These are phyloP conservation scores for Cordyceps pruinosa DNA, from an alignment of 2,329 filamentous ascomycete species.

Conservation along the genomic window DNA sequence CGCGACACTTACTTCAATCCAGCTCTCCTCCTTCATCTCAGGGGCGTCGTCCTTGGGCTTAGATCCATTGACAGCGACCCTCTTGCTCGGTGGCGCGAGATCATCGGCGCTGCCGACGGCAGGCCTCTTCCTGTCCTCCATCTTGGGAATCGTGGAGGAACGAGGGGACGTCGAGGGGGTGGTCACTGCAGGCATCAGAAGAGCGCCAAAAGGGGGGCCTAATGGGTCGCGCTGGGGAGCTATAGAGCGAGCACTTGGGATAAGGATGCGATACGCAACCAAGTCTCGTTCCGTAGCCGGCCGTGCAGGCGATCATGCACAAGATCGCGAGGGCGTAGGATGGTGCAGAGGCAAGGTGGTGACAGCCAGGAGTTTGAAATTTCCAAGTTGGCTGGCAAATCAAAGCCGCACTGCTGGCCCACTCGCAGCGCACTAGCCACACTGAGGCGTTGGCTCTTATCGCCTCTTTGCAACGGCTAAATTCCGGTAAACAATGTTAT, in stretches of 20 bases:
- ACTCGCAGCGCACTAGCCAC: slow-evolving; percentile 28
- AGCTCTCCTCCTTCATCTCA: slow-evolving; percentile 53
- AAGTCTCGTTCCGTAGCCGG: slow-evolving; percentile 28
- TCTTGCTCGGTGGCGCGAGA: slow-evolving; percentile 81
- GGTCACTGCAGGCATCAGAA: slow-evolving; percentile 84
- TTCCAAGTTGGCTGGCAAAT: slow-evolving; percentile 38
- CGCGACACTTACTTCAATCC: slow-evolving; percentile 57
- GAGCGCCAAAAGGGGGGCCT: slow-evolving; percentile 22
- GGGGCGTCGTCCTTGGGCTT: slow-evolving; percentile 48
- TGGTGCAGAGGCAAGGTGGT: slow-evolving; percentile 28
- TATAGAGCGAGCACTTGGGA: slow-evolving; percentile 23
- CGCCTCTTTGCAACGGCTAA: slow-evolving; percentile 27
- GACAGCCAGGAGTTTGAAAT: slow-evolving; percentile 36
- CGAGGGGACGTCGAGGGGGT: slow-evolving; percentile 61
- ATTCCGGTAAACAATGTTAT: slow-evolving; percentile 19
- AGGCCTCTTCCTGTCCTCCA: slow-evolving; percentile 99
- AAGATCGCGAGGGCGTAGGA: slow-evolving; percentile 24
- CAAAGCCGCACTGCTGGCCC: slow-evolving; percentile 27
- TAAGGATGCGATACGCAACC: slow-evolving; percentile 25
- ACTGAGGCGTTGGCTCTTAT: slow-evolving; percentile 25
- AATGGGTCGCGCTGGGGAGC: slow-evolving; percentile 24
- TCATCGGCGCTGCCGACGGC: slow-evolving; percentile 75
- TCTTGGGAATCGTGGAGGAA: slow-evolving; percentile 82
- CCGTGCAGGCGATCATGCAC: slow-evolving; percentile 30
- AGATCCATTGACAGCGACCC: slow-evolving; percentile 79